Base-by-base conservation (phyloP, 2,329 filamentous ascomycete species). In the Beauveria sp. region DNA sequence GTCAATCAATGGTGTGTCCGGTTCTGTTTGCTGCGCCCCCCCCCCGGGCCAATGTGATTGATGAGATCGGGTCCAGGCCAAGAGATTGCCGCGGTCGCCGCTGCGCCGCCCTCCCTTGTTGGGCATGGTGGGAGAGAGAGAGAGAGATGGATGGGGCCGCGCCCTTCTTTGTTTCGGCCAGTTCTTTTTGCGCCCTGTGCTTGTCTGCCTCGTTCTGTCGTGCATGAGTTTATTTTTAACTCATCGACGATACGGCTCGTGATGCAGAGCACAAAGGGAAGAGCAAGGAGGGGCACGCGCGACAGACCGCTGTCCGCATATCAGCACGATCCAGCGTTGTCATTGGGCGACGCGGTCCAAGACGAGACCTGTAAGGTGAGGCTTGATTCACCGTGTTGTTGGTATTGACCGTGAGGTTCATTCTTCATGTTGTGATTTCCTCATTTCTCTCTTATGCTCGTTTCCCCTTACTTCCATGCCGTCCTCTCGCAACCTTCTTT, bases 201-300 rank as follows among this genome's bases (percentile, higher is more conserved):
- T 61, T 48, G 57, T 38, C 28, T 60, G 31, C 53, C 49, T 40
- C 31, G 5, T 54, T 63, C 50, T 61, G 56, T 53, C 40, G 34
- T 55, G 28, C 49, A 59, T 53, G 42, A 52, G 45, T 61, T 63
- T 60, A 54, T 63, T 63, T 57, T 56, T 60, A 60, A 53, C 38
- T 28, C 42, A 16, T 43, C 58, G 26, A 60, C 58, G 48, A 60
- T 53, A 60, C 40, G 20, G 6, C 16, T 26, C 14, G 26, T 54
- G 40, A 46, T 54, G 58, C 49, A 60, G 58, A 40, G 50, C 50
- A 60, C 46, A 59, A 59, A 51, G 55, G 48, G 18, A 22, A 20
- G 26, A 22, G 24, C 40, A 46, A 57, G 48, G 5, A 26, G 38
- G 48, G 48, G 10, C 46, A 20, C 28, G 14, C 31, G 22, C 20